Conservation (phyloP, 257 asterid species). For the Solanum chilense region DNA sequence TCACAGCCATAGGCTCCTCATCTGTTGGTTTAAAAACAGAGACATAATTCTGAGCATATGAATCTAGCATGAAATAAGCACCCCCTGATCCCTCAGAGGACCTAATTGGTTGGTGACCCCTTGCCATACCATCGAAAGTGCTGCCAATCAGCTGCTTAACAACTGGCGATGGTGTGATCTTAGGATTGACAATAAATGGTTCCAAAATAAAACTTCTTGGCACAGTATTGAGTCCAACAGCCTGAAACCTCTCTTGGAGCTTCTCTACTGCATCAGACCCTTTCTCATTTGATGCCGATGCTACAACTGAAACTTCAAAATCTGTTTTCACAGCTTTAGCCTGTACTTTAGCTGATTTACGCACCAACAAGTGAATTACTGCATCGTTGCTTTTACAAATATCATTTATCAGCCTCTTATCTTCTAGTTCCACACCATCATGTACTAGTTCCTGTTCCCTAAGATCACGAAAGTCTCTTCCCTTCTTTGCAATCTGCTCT, state of each 20-base stretch:
- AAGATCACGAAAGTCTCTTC: constrained; percentile 26
- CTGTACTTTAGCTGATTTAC: constrained; percentile 50
- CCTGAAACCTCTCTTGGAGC: constrained; percentile 15
- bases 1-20: constrained; percentile 79
- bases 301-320: constrained; percentile 53
- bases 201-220: constrained; percentile 26
- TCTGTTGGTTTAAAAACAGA: constrained; percentile 68
- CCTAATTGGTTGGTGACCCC: constrained; percentile 41
- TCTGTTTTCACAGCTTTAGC: constrained; percentile 34
- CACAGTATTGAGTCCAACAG: constrained; percentile 5
- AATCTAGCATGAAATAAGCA: constrained; percentile 67
- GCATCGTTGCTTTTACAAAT: constrained; percentile 46
- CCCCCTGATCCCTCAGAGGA: constrained; percentile 74
- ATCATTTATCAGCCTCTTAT: constrained; percentile 58
- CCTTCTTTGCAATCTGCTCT: constrained; percentile 50
- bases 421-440: constrained; percentile 72
- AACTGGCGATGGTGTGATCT: constrained; percentile 27
- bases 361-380: constrained; percentile 55
- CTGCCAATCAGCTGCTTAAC: constrained; percentile 29
- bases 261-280: constrained; percentile 10
- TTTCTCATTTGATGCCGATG: constrained; percentile 21
- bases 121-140: constrained; percentile 43
- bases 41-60: constrained; percentile 33
- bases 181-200: constrained; percentile 33
- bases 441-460: constrained; percentile 48